Conservation (phyloP, 495 filamentous ascomycete species). For the Penicillium paxilli region DNA sequence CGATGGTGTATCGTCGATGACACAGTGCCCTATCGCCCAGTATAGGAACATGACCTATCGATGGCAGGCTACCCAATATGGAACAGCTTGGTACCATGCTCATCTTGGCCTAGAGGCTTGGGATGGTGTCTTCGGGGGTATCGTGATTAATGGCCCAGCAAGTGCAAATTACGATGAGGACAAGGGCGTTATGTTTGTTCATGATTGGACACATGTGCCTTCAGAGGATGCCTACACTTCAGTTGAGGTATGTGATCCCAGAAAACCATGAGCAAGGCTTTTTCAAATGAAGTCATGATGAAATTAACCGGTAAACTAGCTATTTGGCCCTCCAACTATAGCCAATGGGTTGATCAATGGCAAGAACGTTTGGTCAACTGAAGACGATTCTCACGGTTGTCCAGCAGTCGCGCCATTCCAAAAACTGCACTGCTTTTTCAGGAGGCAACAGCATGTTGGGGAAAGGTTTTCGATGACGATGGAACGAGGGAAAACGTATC, state of each 20-base stretch:
- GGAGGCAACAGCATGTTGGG: constrained; percentile 27
- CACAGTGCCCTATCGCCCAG: constrained; percentile 66
- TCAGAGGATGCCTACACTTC: constrained; percentile 13
- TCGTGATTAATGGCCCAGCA: constrained; percentile 49
- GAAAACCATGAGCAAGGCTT: no score
- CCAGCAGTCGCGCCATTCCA: no score
- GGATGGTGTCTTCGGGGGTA: constrained; percentile 31
- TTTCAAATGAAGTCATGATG: no score
- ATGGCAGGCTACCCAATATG: constrained; percentile 70
- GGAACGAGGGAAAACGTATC: constrained; percentile 38
- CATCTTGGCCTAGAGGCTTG: constrained; percentile 64
- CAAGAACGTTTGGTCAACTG: constrained; percentile 40
- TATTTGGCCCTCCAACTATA: constrained; percentile 21
- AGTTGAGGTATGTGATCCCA: no score
- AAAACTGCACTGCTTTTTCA: no score
- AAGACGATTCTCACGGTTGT: constrained; percentile 2
- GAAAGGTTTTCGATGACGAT: constrained; percentile 37
- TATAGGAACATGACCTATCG: constrained; percentile 67
- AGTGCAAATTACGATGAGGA: constrained; percentile 66
- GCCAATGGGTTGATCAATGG: constrained; percentile 54
- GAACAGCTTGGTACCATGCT: constrained; percentile 80
- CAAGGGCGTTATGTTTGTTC: constrained; percentile 55
- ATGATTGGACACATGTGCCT: constrained; percentile 53
- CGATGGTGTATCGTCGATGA: constrained; percentile 65
- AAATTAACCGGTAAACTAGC: no score